Conservation (phyloP, 1,284 basidiomycete genomes). For the Baeospora myosura region DNA sequence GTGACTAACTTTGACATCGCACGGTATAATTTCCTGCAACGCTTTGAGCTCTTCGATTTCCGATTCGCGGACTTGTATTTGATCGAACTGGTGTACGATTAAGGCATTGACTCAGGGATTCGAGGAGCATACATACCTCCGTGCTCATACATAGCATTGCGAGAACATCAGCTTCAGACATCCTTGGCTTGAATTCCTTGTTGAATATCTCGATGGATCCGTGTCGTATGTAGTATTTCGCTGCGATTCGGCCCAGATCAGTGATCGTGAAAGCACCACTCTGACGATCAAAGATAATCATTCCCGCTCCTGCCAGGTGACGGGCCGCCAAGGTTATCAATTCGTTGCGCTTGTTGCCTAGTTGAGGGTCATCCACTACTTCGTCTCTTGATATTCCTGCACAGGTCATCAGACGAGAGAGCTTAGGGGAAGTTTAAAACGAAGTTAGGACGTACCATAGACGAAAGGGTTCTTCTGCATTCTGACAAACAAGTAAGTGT, state of each 20-base stretch:
- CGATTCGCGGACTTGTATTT: slow-evolving; percentile 89
- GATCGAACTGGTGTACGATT: slow-evolving; percentile 67
- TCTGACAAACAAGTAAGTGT: slow-evolving; percentile 94
- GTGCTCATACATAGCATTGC: slow-evolving; percentile 84
- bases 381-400: slow-evolving; percentile 76
- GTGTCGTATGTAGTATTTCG: slow-evolving; percentile 92
- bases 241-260: slow-evolving; percentile 90
- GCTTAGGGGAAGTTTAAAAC: background rate
- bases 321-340: slow-evolving; percentile 70
- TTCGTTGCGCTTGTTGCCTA: slow-evolving; percentile 69
- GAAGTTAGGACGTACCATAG: slow-evolving; percentile 58
- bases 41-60: slow-evolving; percentile 81
- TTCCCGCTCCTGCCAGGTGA: slow-evolving; percentile 68
- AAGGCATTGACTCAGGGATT: slow-evolving; percentile 1
- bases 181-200: slow-evolving; percentile 69
- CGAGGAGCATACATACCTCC: slow-evolving; percentile 52
- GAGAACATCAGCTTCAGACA: slow-evolving; percentile 94
- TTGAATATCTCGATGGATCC: slow-evolving; percentile 90
- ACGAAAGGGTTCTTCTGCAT: slow-evolving; percentile 91
- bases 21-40: slow-evolving; percentile 68
- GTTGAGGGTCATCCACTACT: slow-evolving; percentile 68
- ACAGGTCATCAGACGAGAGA: slow-evolving; percentile 6
- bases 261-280: slow-evolving; percentile 68
- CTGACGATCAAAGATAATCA: slow-evolving; percentile 74
- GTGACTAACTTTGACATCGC: slow-evolving; percentile 63